Conservation (phyloP, 129 eudicot species). For the Scalesia atractyloides region DNA sequence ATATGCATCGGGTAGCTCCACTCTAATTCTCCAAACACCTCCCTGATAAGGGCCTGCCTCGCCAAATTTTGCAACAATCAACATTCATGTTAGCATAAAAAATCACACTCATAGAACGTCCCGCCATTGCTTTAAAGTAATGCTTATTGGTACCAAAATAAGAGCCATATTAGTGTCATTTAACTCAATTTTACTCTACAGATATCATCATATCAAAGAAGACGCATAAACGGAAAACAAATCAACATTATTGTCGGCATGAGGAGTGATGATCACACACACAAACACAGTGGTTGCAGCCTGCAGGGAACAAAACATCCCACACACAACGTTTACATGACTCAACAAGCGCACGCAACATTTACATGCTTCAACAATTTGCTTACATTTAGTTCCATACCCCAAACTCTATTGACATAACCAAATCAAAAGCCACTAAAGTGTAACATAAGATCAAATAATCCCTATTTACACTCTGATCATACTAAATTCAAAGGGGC, state of each 20-base stretch:
- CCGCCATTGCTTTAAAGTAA: not conserved
- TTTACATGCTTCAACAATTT: not conserved
- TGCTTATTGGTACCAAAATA: not conserved
- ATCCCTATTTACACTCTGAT: not conserved
- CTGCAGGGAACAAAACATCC: conserved; percentile 1
- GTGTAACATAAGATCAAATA: too few species aligned
- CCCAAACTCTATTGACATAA: too few species aligned
- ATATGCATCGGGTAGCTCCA: conserved; percentile 82
- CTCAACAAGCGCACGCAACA: conserved; percentile 29
- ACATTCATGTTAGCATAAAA: not conserved
- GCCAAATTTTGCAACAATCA: conserved; percentile 3
- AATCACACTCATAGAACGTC: not conserved
- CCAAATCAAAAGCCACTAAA: too few species aligned
- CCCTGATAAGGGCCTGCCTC: conserved; percentile 80
- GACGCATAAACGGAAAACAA: not conserved
- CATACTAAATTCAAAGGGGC: not conserved
- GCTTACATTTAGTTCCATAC: conserved; percentile 6
- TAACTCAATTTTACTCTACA: not conserved
- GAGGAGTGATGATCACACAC: not conserved
- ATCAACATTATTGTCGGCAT: too few species aligned
- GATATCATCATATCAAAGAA: not conserved
- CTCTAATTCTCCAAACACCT: conserved; percentile 90
- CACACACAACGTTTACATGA: conserved; percentile 27
- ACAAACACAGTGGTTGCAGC: conserved; percentile 1
- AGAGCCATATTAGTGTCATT: not conserved